Evolutionary conservation across 805 yeast genomes (phyloP), one percentile per base, ranked within the genome.

Genomic region (Teunomyces stri): DNA sequence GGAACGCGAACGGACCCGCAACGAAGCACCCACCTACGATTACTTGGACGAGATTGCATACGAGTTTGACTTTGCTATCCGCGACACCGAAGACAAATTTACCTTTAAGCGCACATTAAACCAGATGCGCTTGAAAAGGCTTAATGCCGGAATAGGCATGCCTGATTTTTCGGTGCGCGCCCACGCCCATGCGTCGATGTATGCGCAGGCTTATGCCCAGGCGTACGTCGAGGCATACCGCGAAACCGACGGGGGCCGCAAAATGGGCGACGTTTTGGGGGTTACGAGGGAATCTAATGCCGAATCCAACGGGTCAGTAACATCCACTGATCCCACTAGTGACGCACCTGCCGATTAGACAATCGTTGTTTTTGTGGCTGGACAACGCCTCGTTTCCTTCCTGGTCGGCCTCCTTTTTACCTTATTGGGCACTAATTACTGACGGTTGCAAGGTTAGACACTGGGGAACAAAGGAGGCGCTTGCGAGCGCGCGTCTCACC

Each of bases 51-150:
- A 37, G 15, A 16, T 37, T 7, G 25, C 40, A 11, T 37, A 37
- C 40, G 40, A 37, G 29, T 37, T 37, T 12, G 40, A 37, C 29
- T 37, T 37, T 37, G 40, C 12, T 2, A 21, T 37, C 12, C 40
- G 40, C 6, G 40, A 37, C 22, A 20, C 40, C 40, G 40, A 37
- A 13, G 12, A 37, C 3, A 12, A 21, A 11, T 21, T 37, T 9
- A 37, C 40, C 12, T 37, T 37, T 20, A 37, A 37, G 12, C 27
- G 40, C 16, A 37, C 40, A 3, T 22, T 37, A 16, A 37, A 37
- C 20, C 40, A 37, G 28, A 37, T 37, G 40, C 13, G 40, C 12
- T 20, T 13, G 16, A 37, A 37, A n/a, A 9, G 40, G 20, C 40
- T 37, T 16, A 37, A 21, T 6, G 22, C 40, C 5, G 40, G 40